phyloP scores from a whole-genome alignment of 176 grass and related monocot species.

The Echinochloa phyllopogon region DNA sequence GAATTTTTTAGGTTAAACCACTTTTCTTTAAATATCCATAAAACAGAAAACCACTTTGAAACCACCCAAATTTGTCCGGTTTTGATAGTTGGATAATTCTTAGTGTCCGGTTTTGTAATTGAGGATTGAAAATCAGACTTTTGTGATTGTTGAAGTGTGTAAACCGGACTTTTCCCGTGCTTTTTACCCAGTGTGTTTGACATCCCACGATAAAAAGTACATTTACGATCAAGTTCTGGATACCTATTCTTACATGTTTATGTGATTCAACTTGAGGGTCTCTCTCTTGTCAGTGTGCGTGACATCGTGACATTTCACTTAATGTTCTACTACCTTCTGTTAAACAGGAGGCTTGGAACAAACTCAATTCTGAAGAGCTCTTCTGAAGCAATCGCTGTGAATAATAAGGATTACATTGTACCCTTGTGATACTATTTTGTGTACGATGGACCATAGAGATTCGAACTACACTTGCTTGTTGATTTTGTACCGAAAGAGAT shows the following conservation, averaged over 20 bases:
- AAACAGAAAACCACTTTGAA: too few relatives aligned
- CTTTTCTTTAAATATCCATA: too few relatives aligned
- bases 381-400: conserved; percentile 49
- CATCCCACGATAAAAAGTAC: neutral
- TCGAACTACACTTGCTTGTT: neutral
- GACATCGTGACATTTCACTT: neutral
- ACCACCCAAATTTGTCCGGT: too few relatives aligned
- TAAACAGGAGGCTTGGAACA: conserved; percentile 72
- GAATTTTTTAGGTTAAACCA: too few relatives aligned
- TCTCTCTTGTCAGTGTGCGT: neutral
- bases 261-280: neutral
- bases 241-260: neutral
- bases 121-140: too few relatives aligned
- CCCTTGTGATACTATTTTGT: neutral
- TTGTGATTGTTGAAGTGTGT: too few relatives aligned
- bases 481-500: neutral
- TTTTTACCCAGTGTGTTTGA: too few relatives aligned
- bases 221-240: neutral
- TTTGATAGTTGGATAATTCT: too few relatives aligned
- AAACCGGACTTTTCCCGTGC: too few relatives aligned
- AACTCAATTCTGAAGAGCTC: conserved; percentile 72
- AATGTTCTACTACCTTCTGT: conserved; percentile 1
- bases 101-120: too few relatives aligned
- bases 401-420: conserved; percentile 25
- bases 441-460: conserved; percentile 41